phyloP scores from a whole-genome alignment of 2,329 filamentous ascomycete species.

The Akanthomyces muscarius region DNA sequence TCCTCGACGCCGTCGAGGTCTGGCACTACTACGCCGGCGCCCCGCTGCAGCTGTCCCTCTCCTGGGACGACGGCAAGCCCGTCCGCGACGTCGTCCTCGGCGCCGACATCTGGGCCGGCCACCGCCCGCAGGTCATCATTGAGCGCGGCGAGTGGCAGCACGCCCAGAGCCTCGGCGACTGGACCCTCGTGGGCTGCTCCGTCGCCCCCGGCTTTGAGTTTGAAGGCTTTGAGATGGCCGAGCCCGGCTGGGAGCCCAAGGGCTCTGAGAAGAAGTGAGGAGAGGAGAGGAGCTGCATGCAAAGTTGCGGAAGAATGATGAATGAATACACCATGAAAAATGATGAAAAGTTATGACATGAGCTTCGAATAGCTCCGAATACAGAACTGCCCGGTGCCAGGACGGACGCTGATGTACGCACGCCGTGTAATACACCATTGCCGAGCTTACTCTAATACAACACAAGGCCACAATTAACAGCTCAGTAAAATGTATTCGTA shows the following conservation, averaged over 20 bases:
- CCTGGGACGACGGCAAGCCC: slow-evolving; percentile 39
- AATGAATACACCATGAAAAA: background rate
- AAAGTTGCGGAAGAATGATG: background rate
- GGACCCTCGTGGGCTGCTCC: slow-evolving; percentile 44
- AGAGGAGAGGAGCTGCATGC: background rate
- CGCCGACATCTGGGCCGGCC: slow-evolving; percentile 37
- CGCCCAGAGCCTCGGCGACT: slow-evolving; percentile 41
- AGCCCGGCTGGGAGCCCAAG: slow-evolving; percentile 30
- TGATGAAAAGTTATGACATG: background rate
- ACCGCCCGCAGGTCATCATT: slow-evolving; percentile 43
- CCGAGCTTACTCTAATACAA: background rate
- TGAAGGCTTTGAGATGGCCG: slow-evolving; percentile 29
- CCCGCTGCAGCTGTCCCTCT: slow-evolving; percentile 43
- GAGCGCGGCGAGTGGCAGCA: slow-evolving; percentile 42
- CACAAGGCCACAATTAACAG: background rate
- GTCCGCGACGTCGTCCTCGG: slow-evolving; percentile 37
- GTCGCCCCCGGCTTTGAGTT: slow-evolving; percentile 28
- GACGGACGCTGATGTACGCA: background rate
- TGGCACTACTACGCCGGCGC: slow-evolving; percentile 54
- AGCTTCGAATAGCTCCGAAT: background rate
- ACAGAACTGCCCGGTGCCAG: background rate
- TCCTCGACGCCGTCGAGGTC: slow-evolving; percentile 43
- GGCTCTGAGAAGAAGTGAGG: slow-evolving; percentile 7
- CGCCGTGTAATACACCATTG: background rate
- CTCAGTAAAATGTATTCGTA: background rate